phyloP scores from a whole-genome alignment of 495 filamentous ascomycete species.

The Neurospora pannonica region DNA sequence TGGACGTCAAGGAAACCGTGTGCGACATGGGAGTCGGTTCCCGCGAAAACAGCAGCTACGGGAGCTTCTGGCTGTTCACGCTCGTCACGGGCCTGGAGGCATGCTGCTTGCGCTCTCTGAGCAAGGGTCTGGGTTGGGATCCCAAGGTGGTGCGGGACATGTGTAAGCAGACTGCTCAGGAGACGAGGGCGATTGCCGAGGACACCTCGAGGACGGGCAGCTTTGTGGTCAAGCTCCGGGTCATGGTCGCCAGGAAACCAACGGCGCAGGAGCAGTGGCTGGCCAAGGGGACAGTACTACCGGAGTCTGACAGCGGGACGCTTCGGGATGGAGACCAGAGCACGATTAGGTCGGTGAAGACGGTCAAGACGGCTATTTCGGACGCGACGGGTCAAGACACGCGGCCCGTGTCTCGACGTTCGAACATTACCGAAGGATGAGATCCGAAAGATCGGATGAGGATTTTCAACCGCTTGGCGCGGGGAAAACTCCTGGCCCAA shows the following conservation, averaged over 20 bases:
- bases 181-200: constrained; percentile 41
- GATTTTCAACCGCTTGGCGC: background rate
- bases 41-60: constrained; percentile 42
- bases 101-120: constrained; percentile 49
- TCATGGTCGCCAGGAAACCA: constrained; percentile 51
- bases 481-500: background rate
- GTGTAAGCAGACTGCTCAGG: constrained; percentile 44
- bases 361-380: background rate
- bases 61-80: constrained; percentile 57
- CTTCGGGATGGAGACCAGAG: constrained; percentile 9
- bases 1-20: constrained; percentile 45
- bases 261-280: constrained; percentile 16
- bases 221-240: constrained; percentile 37
- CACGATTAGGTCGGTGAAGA: constrained; percentile 16
- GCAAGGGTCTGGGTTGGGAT: constrained; percentile 47
- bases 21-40: constrained; percentile 52
- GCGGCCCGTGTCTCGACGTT: background rate
- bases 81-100: constrained; percentile 60
- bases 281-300: constrained; percentile 1
- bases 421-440: background rate
- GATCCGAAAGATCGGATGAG: background rate
- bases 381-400: background rate
- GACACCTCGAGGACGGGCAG: constrained; percentile 30
- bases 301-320: background rate
- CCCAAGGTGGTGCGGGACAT: constrained; percentile 43